Percentiles rank a stretch among this genome's conserved stretches.
Conservation (phyloP, 306 rosid genomes). For the Astragalus membranaceus region DNA sequence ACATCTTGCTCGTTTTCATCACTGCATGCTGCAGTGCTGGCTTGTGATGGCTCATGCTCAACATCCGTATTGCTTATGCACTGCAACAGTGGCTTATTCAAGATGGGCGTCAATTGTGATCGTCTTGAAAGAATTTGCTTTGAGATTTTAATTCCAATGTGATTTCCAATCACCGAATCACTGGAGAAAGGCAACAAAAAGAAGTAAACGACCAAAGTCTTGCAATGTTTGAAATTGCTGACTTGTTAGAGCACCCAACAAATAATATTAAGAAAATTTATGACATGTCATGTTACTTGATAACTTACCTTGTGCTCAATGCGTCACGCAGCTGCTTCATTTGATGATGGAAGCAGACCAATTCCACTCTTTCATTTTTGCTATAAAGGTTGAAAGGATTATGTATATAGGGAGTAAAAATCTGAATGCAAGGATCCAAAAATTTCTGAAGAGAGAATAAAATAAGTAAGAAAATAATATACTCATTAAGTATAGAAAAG, state of each 20-base stretch:
- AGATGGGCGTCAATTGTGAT: background rate
- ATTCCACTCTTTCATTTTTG: background rate
- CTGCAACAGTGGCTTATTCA: background rate
- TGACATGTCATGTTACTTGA: background rate
- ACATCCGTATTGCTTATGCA: background rate
- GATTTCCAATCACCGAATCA: background rate
- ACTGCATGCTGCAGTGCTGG: background rate
- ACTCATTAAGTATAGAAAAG: background rate
- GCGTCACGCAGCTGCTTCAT: slow-evolving; percentile 20
- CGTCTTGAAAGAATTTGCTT: background rate
- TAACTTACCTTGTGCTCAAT: slow-evolving; percentile 25
- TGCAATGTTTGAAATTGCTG: no score
- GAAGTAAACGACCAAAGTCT: background rate
- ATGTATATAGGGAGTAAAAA: background rate
- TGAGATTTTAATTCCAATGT: background rate
- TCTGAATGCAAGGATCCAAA: background rate
- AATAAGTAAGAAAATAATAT: background rate
- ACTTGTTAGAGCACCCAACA: no score
- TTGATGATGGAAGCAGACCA: slow-evolving; percentile 16
- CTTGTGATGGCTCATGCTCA: slow-evolving; percentile 11
- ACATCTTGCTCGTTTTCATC: background rate
- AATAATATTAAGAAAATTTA: background rate
- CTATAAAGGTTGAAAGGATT: background rate
- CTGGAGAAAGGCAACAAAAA: background rate
- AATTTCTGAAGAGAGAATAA: background rate